phyloP scores from a whole-genome alignment of 331 rosid genomes.

The Arachis monticola region DNA sequence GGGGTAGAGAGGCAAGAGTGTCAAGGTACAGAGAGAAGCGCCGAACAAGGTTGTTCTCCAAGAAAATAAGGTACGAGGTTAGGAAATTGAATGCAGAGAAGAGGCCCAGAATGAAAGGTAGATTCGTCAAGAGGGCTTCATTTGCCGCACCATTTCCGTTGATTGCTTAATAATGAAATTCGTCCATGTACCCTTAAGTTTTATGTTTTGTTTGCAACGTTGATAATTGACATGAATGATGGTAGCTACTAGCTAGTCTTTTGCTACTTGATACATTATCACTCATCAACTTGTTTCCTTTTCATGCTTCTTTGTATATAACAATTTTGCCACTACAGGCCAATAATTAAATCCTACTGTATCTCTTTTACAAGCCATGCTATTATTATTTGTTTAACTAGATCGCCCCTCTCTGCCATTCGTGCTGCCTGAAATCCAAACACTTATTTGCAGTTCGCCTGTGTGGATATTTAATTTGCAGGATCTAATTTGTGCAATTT shows the following conservation, averaged over 20 bases:
- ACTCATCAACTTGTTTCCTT: slow-evolving; percentile 2
- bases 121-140: slow-evolving; percentile 86
- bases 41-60: slow-evolving; percentile 82
- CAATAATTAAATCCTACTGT: slow-evolving; percentile 3
- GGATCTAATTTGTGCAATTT: too few species aligned
- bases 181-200: background rate
- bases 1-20: slow-evolving; percentile 93
- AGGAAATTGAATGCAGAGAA: slow-evolving; percentile 97
- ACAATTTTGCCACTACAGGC: slow-evolving; percentile 28
- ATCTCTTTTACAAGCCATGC: too few species aligned
- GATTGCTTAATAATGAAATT: slow-evolving; percentile 47
- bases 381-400: too few species aligned
- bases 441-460: too few species aligned
- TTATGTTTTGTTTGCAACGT: background rate
- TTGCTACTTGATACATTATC: background rate
- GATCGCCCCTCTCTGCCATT: too few species aligned
- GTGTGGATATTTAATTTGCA: too few species aligned
- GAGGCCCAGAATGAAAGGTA: slow-evolving; percentile 99
- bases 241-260: slow-evolving; percentile 6
- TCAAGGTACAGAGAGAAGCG: slow-evolving; percentile 94
- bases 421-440: too few species aligned
- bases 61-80: slow-evolving; percentile 98
- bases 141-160: slow-evolving; percentile 60
- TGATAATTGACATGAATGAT: too few species aligned
- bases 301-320: slow-evolving; percentile 19